Evolutionary conservation across 805 yeast species (phyloP).

Genomic region (Candida jianshihensis): DNA sequence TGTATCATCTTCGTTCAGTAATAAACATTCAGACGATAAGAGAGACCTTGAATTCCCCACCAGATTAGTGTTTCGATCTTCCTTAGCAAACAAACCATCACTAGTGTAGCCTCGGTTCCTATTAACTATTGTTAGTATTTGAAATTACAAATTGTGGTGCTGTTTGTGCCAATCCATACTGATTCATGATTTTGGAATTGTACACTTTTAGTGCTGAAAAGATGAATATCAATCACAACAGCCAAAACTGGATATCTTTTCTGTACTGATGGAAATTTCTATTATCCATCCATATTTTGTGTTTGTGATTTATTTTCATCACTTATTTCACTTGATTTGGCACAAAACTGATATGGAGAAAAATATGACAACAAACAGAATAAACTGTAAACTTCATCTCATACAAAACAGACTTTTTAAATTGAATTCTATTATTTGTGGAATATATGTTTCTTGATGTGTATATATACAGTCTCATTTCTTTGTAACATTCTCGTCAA

Average conservation of each 20-base stretch:
- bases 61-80: too few species aligned
- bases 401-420: too few species aligned
- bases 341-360: too few species aligned
- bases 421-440: neutral
- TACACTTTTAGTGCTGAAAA: neutral
- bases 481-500: slow-evolving; percentile 56
- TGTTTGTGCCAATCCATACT: neutral
- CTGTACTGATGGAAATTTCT: neutral
- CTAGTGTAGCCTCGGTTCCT: slow-evolving; percentile 7
- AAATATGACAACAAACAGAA: too few species aligned
- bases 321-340: too few species aligned
- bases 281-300: too few species aligned
- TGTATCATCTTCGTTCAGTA: slow-evolving; percentile 13
- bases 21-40: too few species aligned
- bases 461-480: slow-evolving; percentile 20
- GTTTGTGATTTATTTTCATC: too few species aligned
- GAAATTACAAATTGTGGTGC: neutral
- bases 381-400: too few species aligned
- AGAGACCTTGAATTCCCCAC: too few species aligned
- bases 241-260: neutral
- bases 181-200: neutral
- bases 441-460: neutral
- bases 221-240: neutral
- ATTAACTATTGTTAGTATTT: neutral
- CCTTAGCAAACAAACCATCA: too few species aligned